Conservation (phyloP, 1,139 yeast species). For the Pichia terricola region DNA sequence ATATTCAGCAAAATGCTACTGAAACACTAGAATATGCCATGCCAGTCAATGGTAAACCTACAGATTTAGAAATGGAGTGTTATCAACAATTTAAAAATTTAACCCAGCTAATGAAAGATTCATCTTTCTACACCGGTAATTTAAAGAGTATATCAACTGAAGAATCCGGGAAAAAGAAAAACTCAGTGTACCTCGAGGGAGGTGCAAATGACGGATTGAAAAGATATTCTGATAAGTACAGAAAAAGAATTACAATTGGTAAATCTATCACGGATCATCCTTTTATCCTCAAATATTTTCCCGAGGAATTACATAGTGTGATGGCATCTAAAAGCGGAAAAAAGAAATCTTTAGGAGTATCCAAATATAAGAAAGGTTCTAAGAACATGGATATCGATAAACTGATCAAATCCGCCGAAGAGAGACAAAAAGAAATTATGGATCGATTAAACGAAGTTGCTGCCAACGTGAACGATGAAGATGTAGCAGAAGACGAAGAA, state of each 20-base stretch:
- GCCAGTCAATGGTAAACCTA: constrained; percentile 63
- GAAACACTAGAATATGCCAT: constrained; percentile 36
- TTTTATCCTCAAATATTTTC: constrained; percentile 61
- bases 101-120: constrained; percentile 50
- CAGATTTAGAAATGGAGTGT: constrained; percentile 44
- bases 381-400: constrained; percentile 28
- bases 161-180: constrained; percentile 8
- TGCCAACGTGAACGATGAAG: constrained; percentile 28
- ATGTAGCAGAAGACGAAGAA: constrained; percentile 32
- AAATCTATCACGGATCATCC: constrained; percentile 80
- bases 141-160: constrained; percentile 21
- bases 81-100: constrained; percentile 60
- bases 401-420: constrained; percentile 22
- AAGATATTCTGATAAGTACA: constrained; percentile 65
- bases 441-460: constrained; percentile 56
- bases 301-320: constrained; percentile 62
- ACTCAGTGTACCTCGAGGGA: constrained; percentile 23
- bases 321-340: constrained; percentile 37
- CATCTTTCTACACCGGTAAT: constrained; percentile 71
- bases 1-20: constrained; percentile 31
- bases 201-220: constrained; percentile 52
- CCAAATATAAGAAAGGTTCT: constrained; percentile 36
- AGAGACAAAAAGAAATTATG: constrained; percentile 35
- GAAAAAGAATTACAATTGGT: constrained; percentile 66
- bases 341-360: constrained; percentile 37